Evolutionary conservation across 495 filamentous ascomycete genomes (phyloP), one percentile per base, ranked within the genome.

Genomic region (Thermothielavioides terrestris): DNA sequence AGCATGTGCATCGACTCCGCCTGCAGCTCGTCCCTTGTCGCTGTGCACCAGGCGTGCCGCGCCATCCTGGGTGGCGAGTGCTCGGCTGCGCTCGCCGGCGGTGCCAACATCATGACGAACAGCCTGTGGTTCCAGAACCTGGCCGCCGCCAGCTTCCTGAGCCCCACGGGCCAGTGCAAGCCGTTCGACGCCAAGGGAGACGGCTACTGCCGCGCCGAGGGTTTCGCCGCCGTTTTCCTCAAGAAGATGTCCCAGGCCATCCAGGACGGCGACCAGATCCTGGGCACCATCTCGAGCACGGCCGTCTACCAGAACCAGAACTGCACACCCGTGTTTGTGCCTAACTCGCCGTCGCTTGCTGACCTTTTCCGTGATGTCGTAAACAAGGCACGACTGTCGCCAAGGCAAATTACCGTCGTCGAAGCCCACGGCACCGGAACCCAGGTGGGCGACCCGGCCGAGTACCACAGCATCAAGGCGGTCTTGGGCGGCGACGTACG

Each of bases 191-290:
- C 69, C 2, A 46, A 56, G 0, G 84, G 81, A 6, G 70, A 83
- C 59, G 84, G 84, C 0, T 88, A 82, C 59, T 79, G 64, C 1
- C 66, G 83, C 7, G 83, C 68, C 1, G 84, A 89, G 53, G 83
- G 72, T 1, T 50, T 81, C 17, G 69, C 63, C 30, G 63, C 66
- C 1, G 38, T 85, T 0, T 62, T 76, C 4, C 32, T 88, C 1
- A 87, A 86, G 61, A 57, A 51, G 9, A 57, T 84, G 1, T 47
- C 46, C 0, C 68, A 75, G 22, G 83, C 76, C 5, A 18, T 77
- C 2, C 37, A 51, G 2, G 68, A 77, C 42, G 67, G 68, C 6
- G 68, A 79, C 53, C 71, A 70, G 9, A 77, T 86, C 26, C 67
- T 80, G 10, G 78, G 71, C 3, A 66, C 84, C 1, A 79, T 88